phyloP scores from a whole-genome alignment of 2,329 filamentous ascomycete species.

The Apiospora sp. region DNA sequence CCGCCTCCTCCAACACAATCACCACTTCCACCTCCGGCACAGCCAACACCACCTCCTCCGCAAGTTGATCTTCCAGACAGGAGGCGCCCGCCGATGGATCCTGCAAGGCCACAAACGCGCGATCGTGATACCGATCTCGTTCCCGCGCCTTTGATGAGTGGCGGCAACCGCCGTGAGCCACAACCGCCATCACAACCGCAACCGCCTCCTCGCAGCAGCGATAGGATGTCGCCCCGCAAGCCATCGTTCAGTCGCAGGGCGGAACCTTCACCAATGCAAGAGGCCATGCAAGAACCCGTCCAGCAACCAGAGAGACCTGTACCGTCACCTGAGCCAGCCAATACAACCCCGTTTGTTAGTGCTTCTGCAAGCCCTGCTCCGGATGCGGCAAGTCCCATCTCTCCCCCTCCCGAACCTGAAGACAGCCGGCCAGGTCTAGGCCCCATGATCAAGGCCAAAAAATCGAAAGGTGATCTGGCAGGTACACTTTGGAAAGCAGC shows the following conservation, averaged over 20 bases:
- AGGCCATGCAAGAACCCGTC: conserved; percentile 39
- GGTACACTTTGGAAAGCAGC: conserved; percentile 83
- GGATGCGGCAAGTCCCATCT: conserved; percentile 36
- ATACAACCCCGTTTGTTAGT: conserved; percentile 34
- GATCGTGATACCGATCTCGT: conserved; percentile 63
- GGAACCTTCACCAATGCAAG: conserved; percentile 38
- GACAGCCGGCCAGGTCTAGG: conserved; percentile 77
- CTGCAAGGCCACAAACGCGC: conserved; percentile 56
- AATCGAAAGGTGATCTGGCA: conserved; percentile 75
- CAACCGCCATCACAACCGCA: conserved; percentile 48
- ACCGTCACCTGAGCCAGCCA: conserved; percentile 24
- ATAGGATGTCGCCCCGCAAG: conserved; percentile 57
- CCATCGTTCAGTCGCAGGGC: conserved; percentile 47
- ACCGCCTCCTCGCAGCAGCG: conserved; percentile 57
- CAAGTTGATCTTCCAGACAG: conserved; percentile 67
- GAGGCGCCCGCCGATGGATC: conserved; percentile 72
- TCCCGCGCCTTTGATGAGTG: conserved; percentile 65
- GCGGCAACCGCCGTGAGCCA: conserved; percentile 53
- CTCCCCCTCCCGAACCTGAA: conserved; percentile 39
- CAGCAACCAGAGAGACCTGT: conserved; percentile 20
- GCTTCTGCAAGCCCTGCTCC: conserved; percentile 36
- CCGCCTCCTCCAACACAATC: conserved; percentile 37
- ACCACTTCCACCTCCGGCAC: conserved; percentile 33
- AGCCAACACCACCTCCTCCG: conserved; percentile 38
- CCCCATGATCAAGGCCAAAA: conserved; percentile 88